phyloP scores from a whole-genome alignment of 176 grass and related monocot species.

The Aechmea fasciata region DNA sequence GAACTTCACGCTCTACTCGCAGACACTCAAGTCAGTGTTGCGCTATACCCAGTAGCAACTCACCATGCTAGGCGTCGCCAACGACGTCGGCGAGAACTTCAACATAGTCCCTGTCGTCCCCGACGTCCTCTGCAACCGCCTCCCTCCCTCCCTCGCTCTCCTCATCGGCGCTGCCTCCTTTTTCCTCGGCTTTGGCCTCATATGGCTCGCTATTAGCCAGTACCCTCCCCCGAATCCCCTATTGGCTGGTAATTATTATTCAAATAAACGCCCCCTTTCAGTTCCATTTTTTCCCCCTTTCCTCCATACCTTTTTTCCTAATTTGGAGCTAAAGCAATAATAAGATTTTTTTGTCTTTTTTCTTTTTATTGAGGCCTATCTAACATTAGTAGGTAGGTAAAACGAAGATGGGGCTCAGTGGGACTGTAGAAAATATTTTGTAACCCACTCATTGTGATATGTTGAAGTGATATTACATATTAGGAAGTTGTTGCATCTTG shows the following conservation, averaged over 20 bases:
- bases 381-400: too few relatives aligned
- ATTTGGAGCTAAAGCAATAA: too few relatives aligned
- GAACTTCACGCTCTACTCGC: slow-evolving; percentile 80
- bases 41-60: slow-evolving; percentile 55
- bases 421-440: too few relatives aligned
- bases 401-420: too few relatives aligned
- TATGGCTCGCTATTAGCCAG: slow-evolving; percentile 77
- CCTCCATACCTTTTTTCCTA: too few relatives aligned
- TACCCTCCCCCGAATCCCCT: slow-evolving; percentile 51
- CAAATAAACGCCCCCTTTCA: too few relatives aligned
- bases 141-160: slow-evolving; percentile 69
- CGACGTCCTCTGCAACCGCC: slow-evolving; percentile 54
- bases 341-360: background rate
- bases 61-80: slow-evolving; percentile 88
- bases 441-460: too few relatives aligned
- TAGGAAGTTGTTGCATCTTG: too few relatives aligned
- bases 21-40: slow-evolving; percentile 47
- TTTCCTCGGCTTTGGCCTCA: slow-evolving; percentile 64
- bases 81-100: slow-evolving; percentile 90
- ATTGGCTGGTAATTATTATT: slow-evolving; percentile 40
- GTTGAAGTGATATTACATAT: too few relatives aligned
- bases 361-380: background rate
- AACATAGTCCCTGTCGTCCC: slow-evolving; percentile 29
- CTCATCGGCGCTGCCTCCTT: slow-evolving; percentile 59
- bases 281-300: too few relatives aligned